Conservation (phyloP, 164 flowering plant species). For the Cinnamomum chago region DNA sequence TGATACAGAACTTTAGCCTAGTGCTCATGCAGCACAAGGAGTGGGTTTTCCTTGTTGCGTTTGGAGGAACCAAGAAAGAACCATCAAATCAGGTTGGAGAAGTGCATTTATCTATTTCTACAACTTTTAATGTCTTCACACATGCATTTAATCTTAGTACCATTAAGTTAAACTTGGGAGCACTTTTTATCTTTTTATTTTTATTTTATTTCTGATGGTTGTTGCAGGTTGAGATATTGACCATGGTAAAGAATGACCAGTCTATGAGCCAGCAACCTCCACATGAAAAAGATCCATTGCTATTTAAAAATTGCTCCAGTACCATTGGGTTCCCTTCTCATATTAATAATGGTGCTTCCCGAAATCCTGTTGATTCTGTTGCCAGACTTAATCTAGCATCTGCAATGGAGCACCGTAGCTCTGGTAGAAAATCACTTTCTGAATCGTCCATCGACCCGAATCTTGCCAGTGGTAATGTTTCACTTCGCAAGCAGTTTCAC, state of each 20-base stretch:
- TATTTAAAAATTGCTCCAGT: conserved; percentile 42
- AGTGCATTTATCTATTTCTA: neutral
- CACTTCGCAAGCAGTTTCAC: conserved; percentile 63
- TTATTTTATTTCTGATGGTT: neutral
- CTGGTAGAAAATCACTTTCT: conserved; percentile 84
- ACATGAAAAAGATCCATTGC: conserved; percentile 37
- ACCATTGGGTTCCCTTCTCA: conserved; percentile 27
- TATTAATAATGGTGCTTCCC: conserved; percentile 24
- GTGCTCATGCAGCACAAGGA: conserved; percentile 87
- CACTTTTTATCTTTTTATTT: neutral
- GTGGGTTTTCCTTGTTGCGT: conserved; percentile 81
- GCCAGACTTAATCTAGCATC: conserved; percentile 68
- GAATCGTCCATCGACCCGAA: conserved; percentile 48
- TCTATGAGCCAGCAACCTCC: conserved; percentile 39
- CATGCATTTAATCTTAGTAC: neutral
- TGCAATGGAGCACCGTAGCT: conserved; percentile 75
- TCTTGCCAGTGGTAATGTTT: conserved; percentile 51
- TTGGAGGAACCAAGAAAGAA: conserved; percentile 90
- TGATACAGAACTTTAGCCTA: conserved; percentile 79
- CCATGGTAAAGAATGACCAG: conserved; percentile 58
- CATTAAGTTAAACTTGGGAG: neutral
- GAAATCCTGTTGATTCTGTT: conserved; percentile 40
- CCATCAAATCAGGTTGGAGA: conserved; percentile 77
- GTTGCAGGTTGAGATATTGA: conserved; percentile 73
- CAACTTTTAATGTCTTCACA: neutral